Conservation (phyloP, 805 yeast genomes). For the Torulaspora microellipsoides region DNA sequence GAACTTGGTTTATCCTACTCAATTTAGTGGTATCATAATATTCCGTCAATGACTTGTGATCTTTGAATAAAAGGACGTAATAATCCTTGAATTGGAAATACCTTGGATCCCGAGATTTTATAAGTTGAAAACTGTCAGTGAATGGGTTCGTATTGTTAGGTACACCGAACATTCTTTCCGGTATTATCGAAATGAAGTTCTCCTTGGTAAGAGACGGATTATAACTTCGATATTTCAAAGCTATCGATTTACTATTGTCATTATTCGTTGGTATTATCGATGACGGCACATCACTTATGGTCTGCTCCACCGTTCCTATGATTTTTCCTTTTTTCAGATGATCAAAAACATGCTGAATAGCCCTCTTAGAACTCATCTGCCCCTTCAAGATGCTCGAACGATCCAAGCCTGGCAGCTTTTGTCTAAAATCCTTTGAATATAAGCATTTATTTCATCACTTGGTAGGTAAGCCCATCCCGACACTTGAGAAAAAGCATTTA, state of each 20-base stretch:
- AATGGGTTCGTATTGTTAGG: neutral
- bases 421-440: too few species aligned
- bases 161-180: constrained; percentile 7
- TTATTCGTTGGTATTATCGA: neutral
- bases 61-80: constrained; percentile 24
- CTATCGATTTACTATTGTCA: constrained; percentile 1
- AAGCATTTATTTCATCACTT: too few species aligned
- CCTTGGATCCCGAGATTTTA: constrained; percentile 27
- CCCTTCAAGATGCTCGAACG: neutral
- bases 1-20: constrained; percentile 19
- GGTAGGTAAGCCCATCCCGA: too few species aligned
- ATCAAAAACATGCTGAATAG: constrained; percentile 12
- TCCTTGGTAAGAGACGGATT: constrained; percentile 21
- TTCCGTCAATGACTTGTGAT: constrained; percentile 12
- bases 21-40: constrained; percentile 14
- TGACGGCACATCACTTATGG: neutral
- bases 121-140: constrained; percentile 11
- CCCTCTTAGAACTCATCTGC: constrained; percentile 11
- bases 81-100: constrained; percentile 30
- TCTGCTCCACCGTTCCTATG: constrained; percentile 11
- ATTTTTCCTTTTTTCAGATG: constrained; percentile 19
- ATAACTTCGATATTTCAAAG: constrained; percentile 20
- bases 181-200: constrained; percentile 21
- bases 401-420: too few species aligned
- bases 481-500: too few species aligned